These are phyloP conservation scores for Paxillus ammoniavirescens DNA, from an alignment of 768 basidiomycete genomes.

Conservation along the genomic window DNA sequence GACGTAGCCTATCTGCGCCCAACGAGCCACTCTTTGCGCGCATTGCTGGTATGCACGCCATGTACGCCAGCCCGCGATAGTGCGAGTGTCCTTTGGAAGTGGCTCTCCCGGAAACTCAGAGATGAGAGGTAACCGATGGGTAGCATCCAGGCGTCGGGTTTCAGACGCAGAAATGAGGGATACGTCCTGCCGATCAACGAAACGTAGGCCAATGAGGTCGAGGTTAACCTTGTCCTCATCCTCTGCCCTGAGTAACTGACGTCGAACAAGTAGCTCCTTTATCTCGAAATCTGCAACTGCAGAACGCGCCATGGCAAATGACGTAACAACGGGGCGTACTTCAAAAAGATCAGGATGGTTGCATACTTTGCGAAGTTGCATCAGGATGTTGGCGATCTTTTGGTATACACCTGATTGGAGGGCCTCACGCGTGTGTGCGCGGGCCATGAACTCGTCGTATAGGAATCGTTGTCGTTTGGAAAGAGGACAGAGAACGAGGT, in stretches of 20 bases:
- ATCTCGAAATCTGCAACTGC: conserved; percentile 79
- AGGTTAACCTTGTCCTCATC: conserved; percentile 57
- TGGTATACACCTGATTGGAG: conserved; percentile 84
- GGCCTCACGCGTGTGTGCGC: conserved; percentile 79
- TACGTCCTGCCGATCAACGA: conserved; percentile 54
- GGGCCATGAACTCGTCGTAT: conserved; percentile 95
- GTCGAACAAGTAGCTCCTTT: conserved; percentile 84
- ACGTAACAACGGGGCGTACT: conserved; percentile 79
- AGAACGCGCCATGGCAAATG: conserved; percentile 71
- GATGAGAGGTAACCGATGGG: conserved; percentile 50
- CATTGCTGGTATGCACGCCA: conserved; percentile 51
- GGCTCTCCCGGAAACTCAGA: conserved; percentile 57
- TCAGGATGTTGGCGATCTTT: conserved; percentile 91
- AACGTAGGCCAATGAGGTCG: conserved; percentile 62
- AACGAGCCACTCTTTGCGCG: conserved; percentile 52
- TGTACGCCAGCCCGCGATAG: conserved; percentile 65
- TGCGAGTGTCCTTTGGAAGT: conserved; percentile 73
- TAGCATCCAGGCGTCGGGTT: conserved; percentile 58
- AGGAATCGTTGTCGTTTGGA: conserved; percentile 93
- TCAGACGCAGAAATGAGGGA: conserved; percentile 54
- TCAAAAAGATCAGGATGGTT: conserved; percentile 94
- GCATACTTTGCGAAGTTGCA: conserved; percentile 97
- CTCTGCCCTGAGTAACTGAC: conserved; percentile 57
- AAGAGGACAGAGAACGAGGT: conserved; percentile 82
- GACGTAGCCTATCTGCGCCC: conserved; percentile 70